Base-by-base conservation (phyloP, 768 basidiomycete genomes). In the Kwoniella dejecticola region DNA sequence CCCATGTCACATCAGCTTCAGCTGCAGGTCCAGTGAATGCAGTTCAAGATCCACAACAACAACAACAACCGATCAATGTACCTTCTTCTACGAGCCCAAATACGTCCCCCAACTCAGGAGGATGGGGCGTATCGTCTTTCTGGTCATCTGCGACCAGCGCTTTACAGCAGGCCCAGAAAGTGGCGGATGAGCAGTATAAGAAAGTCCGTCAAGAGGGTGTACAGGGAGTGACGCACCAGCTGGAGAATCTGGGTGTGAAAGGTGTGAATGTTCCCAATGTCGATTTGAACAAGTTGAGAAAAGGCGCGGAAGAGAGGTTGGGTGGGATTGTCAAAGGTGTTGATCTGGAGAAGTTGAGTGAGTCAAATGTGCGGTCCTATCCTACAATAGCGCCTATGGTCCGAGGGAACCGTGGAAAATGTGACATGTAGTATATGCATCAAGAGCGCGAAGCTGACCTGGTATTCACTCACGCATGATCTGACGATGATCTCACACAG, bases 181-280 rank as follows among this genome's bases (percentile, higher is more conserved):
- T 86, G 13, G 94, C 96, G 1, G 94, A 97, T 68, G 94, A 95
- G 74, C 90, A 91, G 75, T 92, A 94, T 59, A 92, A 92, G 82
- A 83, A 88, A 70, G 82, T 94, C 50, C 87, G 89, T 12, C 68
- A 67, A 21, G 67, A 70, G 29, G 88, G 66, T 48, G 63, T 59
- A 7, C 52, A 44, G 19, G 66, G 57, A 2, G 67, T 67, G 10
- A 67, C 59, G 12, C 64, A 55, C 2, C 68, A 57, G 19, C 53
- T 70, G 48, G 68, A 67, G 21, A 67, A 66, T 15, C 24, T 77
- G 13, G 69, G 58, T 21, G 50, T 67, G 47, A 60, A 70, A 53
- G 76, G 64, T n/a, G 48, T 68, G 29, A 38, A 63, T 42, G 57
- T 90, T 89, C 66, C 90, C 91, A 69, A 89, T 27, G 76, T 90